These are phyloP conservation scores for Arxiozyma slooffiae DNA, from an alignment of 1,139 yeast genomes.

Conservation along the genomic window DNA sequence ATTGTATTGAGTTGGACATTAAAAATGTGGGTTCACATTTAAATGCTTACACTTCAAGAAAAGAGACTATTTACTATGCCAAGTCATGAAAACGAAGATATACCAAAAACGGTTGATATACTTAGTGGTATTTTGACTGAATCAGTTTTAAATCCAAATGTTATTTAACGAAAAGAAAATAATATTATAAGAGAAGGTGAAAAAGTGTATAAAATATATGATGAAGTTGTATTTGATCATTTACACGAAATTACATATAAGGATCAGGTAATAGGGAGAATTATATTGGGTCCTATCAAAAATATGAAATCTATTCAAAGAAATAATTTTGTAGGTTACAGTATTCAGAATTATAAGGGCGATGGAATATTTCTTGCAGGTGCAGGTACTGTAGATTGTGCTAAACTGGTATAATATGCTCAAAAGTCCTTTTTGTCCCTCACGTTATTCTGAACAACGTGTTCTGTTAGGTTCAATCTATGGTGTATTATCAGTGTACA, in stretches of 20 bases:
- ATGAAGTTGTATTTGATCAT: constrained; percentile 96
- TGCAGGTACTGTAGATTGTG: constrained; percentile 88
- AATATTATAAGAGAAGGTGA: constrained; percentile 94
- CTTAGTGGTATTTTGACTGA: constrained; percentile 81
- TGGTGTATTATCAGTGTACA: constrained; percentile 69
- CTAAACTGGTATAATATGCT: constrained; percentile 67
- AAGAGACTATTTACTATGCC: constrained; percentile 93
- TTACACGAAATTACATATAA: constrained; percentile 86
- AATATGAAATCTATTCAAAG: constrained; percentile 73
- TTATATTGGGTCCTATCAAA: constrained; percentile 92
- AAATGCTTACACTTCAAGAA: constrained; percentile 95
- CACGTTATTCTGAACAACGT: constrained; percentile 47
- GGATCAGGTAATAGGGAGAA: constrained; percentile 89
- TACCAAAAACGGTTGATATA: constrained; percentile 79
- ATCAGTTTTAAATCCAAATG: constrained; percentile 69
- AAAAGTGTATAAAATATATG: constrained; percentile 96
- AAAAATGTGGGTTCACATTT: constrained; percentile 95
- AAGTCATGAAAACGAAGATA: constrained; percentile 69
- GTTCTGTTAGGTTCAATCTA: constrained; percentile 66
- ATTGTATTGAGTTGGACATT: constrained; percentile 78
- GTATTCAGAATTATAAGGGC: constrained; percentile 80
- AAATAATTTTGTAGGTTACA: constrained; percentile 68
- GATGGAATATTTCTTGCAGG: constrained; percentile 97
- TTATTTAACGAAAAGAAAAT: constrained; percentile 91
- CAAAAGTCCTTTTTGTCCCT: constrained; percentile 62